Evolutionary conservation across 441 rosid species (phyloP), one percentile per base, ranked within the genome.

Genomic region (Erysimum cheiri): DNA sequence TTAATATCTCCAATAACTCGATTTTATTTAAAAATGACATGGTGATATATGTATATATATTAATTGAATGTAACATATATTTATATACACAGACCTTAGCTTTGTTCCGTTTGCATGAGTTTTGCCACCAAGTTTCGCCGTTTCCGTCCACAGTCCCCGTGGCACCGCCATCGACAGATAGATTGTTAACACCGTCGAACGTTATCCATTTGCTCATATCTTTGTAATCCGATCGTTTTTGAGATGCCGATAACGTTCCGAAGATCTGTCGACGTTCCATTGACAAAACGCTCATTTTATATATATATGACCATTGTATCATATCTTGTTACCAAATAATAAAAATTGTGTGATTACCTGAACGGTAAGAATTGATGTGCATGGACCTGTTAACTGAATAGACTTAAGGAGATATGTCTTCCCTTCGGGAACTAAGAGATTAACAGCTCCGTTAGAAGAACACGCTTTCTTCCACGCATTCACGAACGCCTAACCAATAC

Each of bases 71-170:
- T 22, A 22, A 22, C 24, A 22, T 22, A n/a, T n/a, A n/a, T n/a
- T 33, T 33, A 33, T 10, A 33, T 33, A 49, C 32, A 49, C 55
- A 26, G 14, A 57, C 98, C 58, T 81, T 86, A 59, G 78, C 14
- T 80, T 79, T 76, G 41, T 93, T 60, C 78, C 68, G 65, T 85
- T 93, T 93, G 88, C 98, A 89, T 12, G 97, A 93, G 56, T 85
- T 84, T 74, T 85, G 60, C 97, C 98, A 93, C 97, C 98, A 93
- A 6, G 85, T 85, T 19, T 84, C 72, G n/a, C 98, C 98, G 32
- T 88, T 86, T 89, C 97, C 48, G 70, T 81, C 50, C 85, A 93
- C 52, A 24, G 67, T 76, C 43, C 98, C 97, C 43, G 75, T 79
- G 46, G 90, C 87, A 17, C 87, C 94, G 8, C 98, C 98, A 69